These are phyloP conservation scores for Fraxinus greggii DNA, from an alignment of 305 asterid species.

Conservation along the genomic window DNA sequence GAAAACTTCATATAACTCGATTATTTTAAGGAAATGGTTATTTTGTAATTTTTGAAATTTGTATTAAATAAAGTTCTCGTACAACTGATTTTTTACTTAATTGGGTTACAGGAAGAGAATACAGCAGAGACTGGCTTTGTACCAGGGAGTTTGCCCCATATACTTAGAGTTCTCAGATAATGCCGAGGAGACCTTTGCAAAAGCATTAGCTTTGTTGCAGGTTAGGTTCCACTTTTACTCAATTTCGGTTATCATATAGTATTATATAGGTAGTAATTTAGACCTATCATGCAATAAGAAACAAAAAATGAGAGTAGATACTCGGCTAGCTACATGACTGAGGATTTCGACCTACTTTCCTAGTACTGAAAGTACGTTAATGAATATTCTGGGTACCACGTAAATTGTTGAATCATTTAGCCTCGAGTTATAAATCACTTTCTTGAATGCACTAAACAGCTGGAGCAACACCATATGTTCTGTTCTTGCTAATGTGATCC, in stretches of 20 bases:
- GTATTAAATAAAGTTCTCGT: background rate
- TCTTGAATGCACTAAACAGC: background rate
- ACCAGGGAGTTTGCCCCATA: slow-evolving; percentile 91
- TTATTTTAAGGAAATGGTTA: background rate
- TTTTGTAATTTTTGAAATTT: too few relatives aligned
- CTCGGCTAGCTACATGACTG: background rate
- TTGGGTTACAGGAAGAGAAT: slow-evolving; percentile 71
- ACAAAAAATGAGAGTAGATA: background rate
- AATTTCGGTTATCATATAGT: background rate
- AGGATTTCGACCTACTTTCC: background rate
- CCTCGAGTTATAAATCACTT: background rate
- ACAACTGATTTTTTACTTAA: background rate
- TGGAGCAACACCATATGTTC: background rate
- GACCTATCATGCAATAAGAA: slow-evolving; percentile 2
- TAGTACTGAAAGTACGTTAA: background rate
- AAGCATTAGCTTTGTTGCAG: slow-evolving; percentile 65
- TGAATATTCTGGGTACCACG: background rate
- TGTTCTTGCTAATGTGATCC: background rate
- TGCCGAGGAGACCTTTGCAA: slow-evolving; percentile 76
- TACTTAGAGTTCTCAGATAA: slow-evolving; percentile 81
- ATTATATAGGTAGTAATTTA: background rate
- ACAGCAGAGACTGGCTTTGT: slow-evolving; percentile 86
- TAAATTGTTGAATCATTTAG: background rate
- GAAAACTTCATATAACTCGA: background rate
- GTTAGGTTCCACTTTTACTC: slow-evolving; percentile 33